These are phyloP conservation scores for Tricholoma sp. DNA, from an alignment of 768 basidiomycete genomes.

Conservation along the genomic window DNA sequence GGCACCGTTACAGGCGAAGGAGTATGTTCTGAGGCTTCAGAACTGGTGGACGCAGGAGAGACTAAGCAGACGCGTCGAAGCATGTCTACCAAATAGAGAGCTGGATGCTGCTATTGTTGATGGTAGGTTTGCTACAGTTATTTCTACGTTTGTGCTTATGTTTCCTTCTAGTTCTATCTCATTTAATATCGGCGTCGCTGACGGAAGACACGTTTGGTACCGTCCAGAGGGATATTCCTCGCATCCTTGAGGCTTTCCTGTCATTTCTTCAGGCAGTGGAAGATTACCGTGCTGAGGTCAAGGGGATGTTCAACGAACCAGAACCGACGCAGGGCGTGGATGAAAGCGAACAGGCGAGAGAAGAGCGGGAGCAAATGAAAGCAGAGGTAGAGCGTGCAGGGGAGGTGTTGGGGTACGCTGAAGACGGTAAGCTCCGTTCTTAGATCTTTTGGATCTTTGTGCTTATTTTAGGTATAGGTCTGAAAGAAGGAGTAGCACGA, in stretches of 20 bases:
- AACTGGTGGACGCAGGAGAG: conserved; percentile 60
- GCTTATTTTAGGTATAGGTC: conserved; percentile 31
- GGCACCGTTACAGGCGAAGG: conserved; percentile 1
- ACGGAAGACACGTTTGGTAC: conserved; percentile 78
- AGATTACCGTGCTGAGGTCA: conserved; percentile 53
- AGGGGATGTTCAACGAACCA: conserved; percentile 25
- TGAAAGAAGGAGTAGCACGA: conserved; percentile 62
- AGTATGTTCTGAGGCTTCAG: conserved; percentile 1
- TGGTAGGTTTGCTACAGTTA: conserved; percentile 35
- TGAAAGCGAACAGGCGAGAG: conserved; percentile 18
- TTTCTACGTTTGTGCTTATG: conserved; percentile 1
- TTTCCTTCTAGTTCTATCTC: conserved; percentile 49
- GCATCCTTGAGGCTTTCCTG: conserved; percentile 71
- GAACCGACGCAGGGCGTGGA: conserved; percentile 31
- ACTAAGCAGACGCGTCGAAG: conserved; percentile 46
- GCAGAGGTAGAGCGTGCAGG: conserved; percentile 52
- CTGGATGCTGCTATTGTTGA: conserved; percentile 58
- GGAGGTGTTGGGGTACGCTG: conserved; percentile 48
- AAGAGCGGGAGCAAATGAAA: conserved; percentile 31
- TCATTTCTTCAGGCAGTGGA: conserved; percentile 65
- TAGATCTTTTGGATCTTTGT: neutral
- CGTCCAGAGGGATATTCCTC: conserved; percentile 82
- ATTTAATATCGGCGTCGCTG: conserved; percentile 66
- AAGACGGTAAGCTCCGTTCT: conserved; percentile 48
- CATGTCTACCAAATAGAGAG: conserved; percentile 53